Evolutionary conservation across 2,329 filamentous ascomycete species (phyloP).

Genomic region (Diaporthe humulicola): DNA sequence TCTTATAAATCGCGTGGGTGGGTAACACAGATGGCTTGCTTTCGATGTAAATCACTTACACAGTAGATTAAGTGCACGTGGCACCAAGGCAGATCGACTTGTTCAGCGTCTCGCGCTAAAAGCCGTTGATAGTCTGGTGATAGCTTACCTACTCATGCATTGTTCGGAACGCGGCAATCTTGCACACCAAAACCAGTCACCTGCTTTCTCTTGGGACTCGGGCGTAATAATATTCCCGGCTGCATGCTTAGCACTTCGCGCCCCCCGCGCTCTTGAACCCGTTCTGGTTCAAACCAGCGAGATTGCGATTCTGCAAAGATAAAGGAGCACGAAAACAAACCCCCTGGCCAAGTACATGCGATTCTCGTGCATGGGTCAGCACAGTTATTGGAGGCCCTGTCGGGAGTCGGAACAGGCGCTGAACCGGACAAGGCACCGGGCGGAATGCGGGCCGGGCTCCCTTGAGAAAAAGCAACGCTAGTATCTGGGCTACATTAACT

Average conservation of each 20-base stretch:
- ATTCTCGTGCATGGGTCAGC: constrained; percentile 4
- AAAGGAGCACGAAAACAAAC: constrained; percentile 12
- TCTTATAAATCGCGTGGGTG: neutral
- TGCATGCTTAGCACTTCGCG: neutral
- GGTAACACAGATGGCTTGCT: neutral
- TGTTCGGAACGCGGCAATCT: neutral
- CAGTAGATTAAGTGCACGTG: constrained; percentile 9
- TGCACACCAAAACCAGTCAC: neutral
- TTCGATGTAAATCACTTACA: neutral
- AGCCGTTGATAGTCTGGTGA: neutral
- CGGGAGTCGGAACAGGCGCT: neutral
- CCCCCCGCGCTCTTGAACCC: neutral
- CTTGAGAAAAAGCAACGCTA: constrained; percentile 14
- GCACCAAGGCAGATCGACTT: neutral
- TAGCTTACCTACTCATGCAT: neutral
- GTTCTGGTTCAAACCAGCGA: neutral
- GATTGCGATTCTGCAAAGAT: neutral
- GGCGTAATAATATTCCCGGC: neutral
- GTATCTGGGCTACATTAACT: neutral
- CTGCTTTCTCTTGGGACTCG: neutral
- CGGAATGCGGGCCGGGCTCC: constrained; percentile 5
- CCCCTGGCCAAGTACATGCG: neutral
- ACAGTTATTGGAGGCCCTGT: neutral
- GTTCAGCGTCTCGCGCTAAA: neutral
- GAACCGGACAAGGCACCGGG: neutral